phyloP scores from a whole-genome alignment of 2,329 filamentous ascomycete genomes.

The Chrysoporthe cubensis region DNA sequence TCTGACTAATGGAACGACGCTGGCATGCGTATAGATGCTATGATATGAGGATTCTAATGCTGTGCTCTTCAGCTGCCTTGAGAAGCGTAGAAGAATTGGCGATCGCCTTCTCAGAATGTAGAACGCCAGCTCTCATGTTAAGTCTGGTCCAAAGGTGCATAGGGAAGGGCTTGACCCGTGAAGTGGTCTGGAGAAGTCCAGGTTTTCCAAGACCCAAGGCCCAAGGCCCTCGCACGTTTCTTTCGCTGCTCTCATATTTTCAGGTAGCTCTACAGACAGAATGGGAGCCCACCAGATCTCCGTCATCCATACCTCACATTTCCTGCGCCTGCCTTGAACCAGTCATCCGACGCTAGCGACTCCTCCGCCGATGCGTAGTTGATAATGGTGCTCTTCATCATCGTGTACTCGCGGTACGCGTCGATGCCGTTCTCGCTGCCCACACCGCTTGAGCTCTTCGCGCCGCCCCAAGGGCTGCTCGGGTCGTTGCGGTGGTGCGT shows the following conservation, averaged over 20 bases:
- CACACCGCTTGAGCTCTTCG: constrained; percentile 64
- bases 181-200: no score
- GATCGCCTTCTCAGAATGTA: no score
- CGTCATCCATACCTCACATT: constrained; percentile 64
- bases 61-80: no score
- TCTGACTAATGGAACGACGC: not conserved
- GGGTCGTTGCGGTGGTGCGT: constrained; percentile 75
- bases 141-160: no score
- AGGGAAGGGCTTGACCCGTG: no score
- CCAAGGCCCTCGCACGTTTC: no score
- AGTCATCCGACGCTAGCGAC: constrained; percentile 59
- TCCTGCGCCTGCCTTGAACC: constrained; percentile 65
- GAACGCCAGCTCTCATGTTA: no score
- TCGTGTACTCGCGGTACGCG: constrained; percentile 63
- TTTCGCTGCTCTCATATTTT: no score
- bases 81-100: no score
- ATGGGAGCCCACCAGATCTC: not conserved
- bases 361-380: constrained; percentile 67
- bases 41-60: no score
- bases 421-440: constrained; percentile 75
- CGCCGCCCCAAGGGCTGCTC: constrained; percentile 71
- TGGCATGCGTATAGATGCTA: not conserved
- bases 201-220: no score
- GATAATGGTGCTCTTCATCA: constrained; percentile 68
- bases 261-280: not conserved